Conservation (phyloP, 768 basidiomycete species). For the Amanita rimosa region DNA sequence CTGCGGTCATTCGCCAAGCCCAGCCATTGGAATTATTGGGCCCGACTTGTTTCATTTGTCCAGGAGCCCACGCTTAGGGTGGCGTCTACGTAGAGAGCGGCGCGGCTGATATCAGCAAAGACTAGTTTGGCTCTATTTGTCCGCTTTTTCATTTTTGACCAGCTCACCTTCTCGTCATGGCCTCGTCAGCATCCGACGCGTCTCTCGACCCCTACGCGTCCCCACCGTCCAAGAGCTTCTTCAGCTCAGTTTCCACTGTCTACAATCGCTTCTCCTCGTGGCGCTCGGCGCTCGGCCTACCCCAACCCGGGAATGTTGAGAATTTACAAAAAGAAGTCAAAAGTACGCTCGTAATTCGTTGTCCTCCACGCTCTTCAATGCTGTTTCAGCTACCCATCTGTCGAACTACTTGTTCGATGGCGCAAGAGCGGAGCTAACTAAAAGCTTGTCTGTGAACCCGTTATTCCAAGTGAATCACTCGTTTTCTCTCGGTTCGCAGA, state of each 20-base stretch:
- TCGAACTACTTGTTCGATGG: constrained; percentile 97
- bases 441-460: constrained; percentile 87
- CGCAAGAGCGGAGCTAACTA: constrained; percentile 90
- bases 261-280: constrained; percentile 72
- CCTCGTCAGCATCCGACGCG: constrained; percentile 12
- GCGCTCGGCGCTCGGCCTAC: constrained; percentile 71
- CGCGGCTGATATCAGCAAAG: not conserved
- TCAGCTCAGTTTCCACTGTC: constrained; percentile 38
- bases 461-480: constrained; percentile 98
- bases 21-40: too few species aligned
- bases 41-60: too few species aligned
- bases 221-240: constrained; percentile 23
- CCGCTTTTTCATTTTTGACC: constrained; percentile 20
- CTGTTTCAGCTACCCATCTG: constrained; percentile 68
- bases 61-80: too few species aligned
- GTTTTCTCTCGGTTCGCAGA: constrained; percentile 82
- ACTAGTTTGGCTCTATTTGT: constrained; percentile 25
- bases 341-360: constrained; percentile 33
- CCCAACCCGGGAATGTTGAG: constrained; percentile 90
- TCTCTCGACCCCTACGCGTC: constrained; percentile 26
- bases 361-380: constrained; percentile 3
- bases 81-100: too few species aligned
- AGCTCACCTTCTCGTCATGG: constrained; percentile 28
- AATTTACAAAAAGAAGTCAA: constrained; percentile 91
- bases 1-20: too few species aligned